Conservation (phyloP, 2,329 filamentous ascomycete species). For the Conoideocrella luteorostrata region DNA sequence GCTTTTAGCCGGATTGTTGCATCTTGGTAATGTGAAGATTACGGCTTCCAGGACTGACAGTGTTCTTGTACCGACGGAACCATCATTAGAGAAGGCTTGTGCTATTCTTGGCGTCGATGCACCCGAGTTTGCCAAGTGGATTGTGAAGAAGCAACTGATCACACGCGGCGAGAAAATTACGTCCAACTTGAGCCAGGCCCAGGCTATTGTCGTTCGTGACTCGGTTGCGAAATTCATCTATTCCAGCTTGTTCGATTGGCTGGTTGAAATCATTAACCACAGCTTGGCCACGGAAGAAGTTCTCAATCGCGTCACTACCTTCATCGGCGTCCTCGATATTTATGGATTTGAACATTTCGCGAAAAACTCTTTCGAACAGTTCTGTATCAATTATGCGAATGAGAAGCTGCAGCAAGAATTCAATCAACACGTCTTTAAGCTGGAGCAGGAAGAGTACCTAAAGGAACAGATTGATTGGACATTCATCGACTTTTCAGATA, state of each 20-base stretch:
- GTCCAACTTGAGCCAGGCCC: slow-evolving; percentile 87
- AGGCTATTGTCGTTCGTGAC: slow-evolving; percentile 89
- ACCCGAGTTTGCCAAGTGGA: slow-evolving; percentile 90
- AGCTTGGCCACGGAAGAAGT: slow-evolving; percentile 87
- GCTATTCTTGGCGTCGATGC: slow-evolving; percentile 81
- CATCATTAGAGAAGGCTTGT: slow-evolving; percentile 74
- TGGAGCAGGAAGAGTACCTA: slow-evolving; percentile 97
- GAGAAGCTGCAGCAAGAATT: slow-evolving; percentile 99
- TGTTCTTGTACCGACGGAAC: slow-evolving; percentile 71
- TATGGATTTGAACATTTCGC: slow-evolving; percentile 99
- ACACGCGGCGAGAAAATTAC: slow-evolving; percentile 97
- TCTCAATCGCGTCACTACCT: slow-evolving; percentile 72
- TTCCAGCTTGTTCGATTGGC: slow-evolving; percentile 96
- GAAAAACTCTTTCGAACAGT: slow-evolving; percentile 99
- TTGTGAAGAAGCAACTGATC: slow-evolving; percentile 95
- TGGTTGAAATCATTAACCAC: slow-evolving; percentile 93
- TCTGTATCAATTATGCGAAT: slow-evolving; percentile 99
- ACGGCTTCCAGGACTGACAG: slow-evolving; percentile 85
- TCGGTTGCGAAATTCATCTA: slow-evolving; percentile 99
- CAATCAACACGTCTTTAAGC: slow-evolving; percentile 98
- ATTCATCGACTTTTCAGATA: slow-evolving; percentile 98
- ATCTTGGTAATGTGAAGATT: slow-evolving; percentile 96
- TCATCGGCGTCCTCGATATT: slow-evolving; percentile 98
- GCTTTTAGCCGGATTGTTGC: slow-evolving; percentile 81
- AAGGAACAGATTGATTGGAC: slow-evolving; percentile 98